Base-by-base conservation (phyloP, 1,284 basidiomycete genomes). In the Leccinum huronense region DNA sequence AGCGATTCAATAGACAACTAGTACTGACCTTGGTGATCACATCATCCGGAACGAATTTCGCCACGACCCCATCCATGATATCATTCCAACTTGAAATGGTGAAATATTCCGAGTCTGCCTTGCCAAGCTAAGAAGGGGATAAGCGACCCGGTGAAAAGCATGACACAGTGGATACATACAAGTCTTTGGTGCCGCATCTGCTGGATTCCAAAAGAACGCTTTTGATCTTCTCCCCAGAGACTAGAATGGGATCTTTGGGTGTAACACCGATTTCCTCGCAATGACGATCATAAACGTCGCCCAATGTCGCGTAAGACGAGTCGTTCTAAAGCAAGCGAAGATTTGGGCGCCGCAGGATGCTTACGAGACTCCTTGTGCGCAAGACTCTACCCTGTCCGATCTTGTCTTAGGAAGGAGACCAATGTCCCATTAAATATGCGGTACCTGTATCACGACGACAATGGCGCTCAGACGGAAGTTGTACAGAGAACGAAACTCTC, bases 261-360 rank as follows among this genome's bases (percentile, higher is more conserved):
- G 88, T 85, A 68, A 97, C 87, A 14, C 93, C 89, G 57, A 80
- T 81, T 65, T 87, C 84, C 68, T 90, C 85, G 75, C 94, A 97
- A 74, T 95, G 90, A 53, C 90, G 85, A 75, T 99, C 97, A 76
- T 93, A 96, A 63, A 99, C 92, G 70, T 99, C 98, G 67, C 94
- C 94, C 64, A 99, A 80, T 33, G 90, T 90, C 70, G 97, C 85
- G 72, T 97, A 96, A 0, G 95, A 95, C 1, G 91, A 85, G 77
- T 99, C 96, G 68, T 91, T 94, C 76, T 97, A 94, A 63, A 97
- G 85, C 53, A 99, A 80, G 51, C 97, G 90, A 48, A 97, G 84
- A 68, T 82, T 88, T n/a, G n/a, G 1, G 94, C 90, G 57, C 91
- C 92, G 68, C 96, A 90, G 1, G 95, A 91, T 48, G 88, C 73